These are phyloP conservation scores for Bullera alba DNA, from an alignment of 768 basidiomycete genomes.

Conservation along the genomic window DNA sequence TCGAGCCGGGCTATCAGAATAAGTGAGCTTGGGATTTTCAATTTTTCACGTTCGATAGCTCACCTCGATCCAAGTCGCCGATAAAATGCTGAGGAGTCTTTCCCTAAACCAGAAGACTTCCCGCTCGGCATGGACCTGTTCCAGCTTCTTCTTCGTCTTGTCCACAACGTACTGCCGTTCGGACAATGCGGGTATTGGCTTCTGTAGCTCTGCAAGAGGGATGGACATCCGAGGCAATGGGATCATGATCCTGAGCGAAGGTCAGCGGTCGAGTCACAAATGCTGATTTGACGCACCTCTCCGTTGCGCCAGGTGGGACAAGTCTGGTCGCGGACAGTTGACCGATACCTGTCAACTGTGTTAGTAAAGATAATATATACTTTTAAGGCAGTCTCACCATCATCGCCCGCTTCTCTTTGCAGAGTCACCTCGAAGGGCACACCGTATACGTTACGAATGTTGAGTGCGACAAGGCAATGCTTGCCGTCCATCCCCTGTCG, in stretches of 20 bases:
- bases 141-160: slow-evolving; percentile 58
- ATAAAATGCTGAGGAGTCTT: slow-evolving; percentile 63
- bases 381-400: slow-evolving; percentile 48
- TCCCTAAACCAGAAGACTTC: slow-evolving; percentile 97
- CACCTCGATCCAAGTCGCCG: slow-evolving; percentile 81
- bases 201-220: slow-evolving; percentile 54
- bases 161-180: slow-evolving; percentile 86
- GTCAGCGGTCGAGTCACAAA: neutral
- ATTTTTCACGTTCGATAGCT: slow-evolving; percentile 17
- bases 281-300: slow-evolving; percentile 58
- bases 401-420: slow-evolving; percentile 52
- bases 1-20: slow-evolving; percentile 62
- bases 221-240: slow-evolving; percentile 62
- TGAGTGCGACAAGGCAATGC: slow-evolving; percentile 81
- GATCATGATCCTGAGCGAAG: slow-evolving; percentile 21
- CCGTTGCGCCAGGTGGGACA: slow-evolving; percentile 81
- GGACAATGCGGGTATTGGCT: slow-evolving; percentile 74
- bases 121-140: slow-evolving; percentile 60
- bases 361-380: too few species aligned
- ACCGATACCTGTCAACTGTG: too few species aligned
- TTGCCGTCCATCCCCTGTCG: slow-evolving; percentile 51
- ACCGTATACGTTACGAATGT: slow-evolving; percentile 87
- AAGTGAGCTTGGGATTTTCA: neutral
- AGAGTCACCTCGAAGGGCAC: slow-evolving; percentile 84
- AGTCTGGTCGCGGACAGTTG: slow-evolving; percentile 48